Base-by-base conservation (phyloP, 78 protist species). In the Dictyostelium intermedium region DNA sequence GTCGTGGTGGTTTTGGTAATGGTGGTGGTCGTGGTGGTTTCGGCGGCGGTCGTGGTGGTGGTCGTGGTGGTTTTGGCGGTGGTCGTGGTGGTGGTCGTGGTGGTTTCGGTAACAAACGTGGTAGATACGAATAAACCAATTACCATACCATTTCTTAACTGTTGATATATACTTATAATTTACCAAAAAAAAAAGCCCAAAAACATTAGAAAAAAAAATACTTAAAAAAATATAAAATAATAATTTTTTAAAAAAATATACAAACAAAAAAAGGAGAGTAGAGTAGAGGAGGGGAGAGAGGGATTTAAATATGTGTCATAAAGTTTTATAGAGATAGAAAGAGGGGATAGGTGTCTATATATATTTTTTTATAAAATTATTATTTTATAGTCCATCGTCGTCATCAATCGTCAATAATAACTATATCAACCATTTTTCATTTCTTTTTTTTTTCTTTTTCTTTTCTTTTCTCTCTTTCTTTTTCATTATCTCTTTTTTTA, bases 31-130 rank as follows among this genome's bases (percentile, higher is more conserved):
- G 85, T 9, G 74, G 84, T 4, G 43, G 43, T 78, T 5, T 23
- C 16, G 50, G 85, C 9, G 78, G 86, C 18, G 53, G 72, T 32
- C 35, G 92, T 56, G 25, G 76, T 37, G 86, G 85, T 60, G 73
- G 73, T 34, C 32, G 85, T 34, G 53, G 85, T 3, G 74, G 85
- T 9, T 27, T 3, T 10, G 53, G 53, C 60, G 85, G 85, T 34
- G 10, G 73, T 34, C 39, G 92, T 69, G 79, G 53, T 1, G 53
- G 53, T 81, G 74, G 85, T 34, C 10, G 73, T 18, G 73, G 92
- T 69, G 79, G 78, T n/a, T 37, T 23, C 23, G 84, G 69, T 30
- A 47, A 79, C 73, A 81, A 81, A 35, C 73, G 73, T 63, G 73
- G 73, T 63, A 63, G 73, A 63, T 63, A n/a, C 73, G 73, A 63